Conservation (phyloP, 73 alveolate genomes). For the Blepharisma stoltei region DNA sequence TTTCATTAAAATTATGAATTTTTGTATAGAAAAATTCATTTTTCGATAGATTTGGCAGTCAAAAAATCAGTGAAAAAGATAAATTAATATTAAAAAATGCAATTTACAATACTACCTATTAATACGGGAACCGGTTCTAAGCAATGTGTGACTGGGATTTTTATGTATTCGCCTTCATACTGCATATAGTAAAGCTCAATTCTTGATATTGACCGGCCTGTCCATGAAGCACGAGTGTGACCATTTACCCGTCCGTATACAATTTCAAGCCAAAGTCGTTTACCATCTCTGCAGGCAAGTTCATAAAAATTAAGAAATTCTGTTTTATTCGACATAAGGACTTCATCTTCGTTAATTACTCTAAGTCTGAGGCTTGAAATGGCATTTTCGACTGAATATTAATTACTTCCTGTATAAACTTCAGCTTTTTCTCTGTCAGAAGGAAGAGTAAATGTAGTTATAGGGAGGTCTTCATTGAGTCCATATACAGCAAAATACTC, state of each 20-base stretch:
- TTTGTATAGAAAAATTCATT: too few species aligned
- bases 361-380: conserved; percentile 27
- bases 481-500: conserved; percentile 36
- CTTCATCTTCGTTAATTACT: conserved; percentile 22
- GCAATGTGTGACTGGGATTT: conserved; percentile 19
- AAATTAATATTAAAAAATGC: too few species aligned
- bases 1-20: too few species aligned
- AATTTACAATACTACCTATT: too few species aligned
- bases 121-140: conserved; percentile 13
- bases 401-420: not conserved
- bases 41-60: too few species aligned
- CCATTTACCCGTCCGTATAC: conserved; percentile 28
- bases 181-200: conserved; percentile 4
- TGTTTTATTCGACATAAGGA: conserved; percentile 9
- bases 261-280: conserved; percentile 28
- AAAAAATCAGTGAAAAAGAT: too few species aligned
- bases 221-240: not conserved
- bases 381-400: conserved; percentile 21
- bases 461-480: conserved; percentile 7
- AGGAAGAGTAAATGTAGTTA: not conserved
- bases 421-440: conserved; percentile 5
- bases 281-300: conserved; percentile 25
- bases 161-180: not conserved
- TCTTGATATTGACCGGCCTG: conserved; percentile 19
- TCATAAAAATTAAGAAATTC: conserved; percentile 3